Base-by-base conservation (phyloP, 257 asterid genomes). In the Plantago elongata region DNA sequence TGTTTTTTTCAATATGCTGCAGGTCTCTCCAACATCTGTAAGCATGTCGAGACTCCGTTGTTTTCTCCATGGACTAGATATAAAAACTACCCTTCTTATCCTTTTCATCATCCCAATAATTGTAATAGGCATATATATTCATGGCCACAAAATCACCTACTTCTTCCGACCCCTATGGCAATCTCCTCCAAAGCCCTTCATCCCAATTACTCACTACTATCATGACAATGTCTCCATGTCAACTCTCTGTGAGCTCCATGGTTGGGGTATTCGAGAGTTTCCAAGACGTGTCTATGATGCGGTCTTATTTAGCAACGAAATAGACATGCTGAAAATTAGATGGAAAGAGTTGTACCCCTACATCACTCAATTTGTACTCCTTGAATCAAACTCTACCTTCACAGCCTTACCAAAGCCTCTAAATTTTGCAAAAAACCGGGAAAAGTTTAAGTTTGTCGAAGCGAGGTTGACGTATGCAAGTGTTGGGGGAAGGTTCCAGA, bases 241-340 rank as follows among this genome's bases (percentile, higher is more conserved):
- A 65, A 71, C 62, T 29, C 80, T 75, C 42, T 75, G 80, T 65
- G 64, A 50, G 55, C 77, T 67, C 13, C 80, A 75, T 11, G 80
- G 80, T 13, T 75, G 80, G 80, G 67, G 70, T 51, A 38, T 67
- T 27, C 77, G 80, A 13, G 80, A 71, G 54, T 75, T 67, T 58
- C 80, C 79, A 3, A 62, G 79, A 60, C 79, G 79, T 9, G 79
- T 75, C 5, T 75, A 60, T 37, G 79, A 75, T 51, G 79, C 79
- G 2, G 79, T 75, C 22, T 58, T 75, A 30, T 75, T 75, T 63
- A 75, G 72, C 61, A 75, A 71, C 57, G 80, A 75, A 60, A 48
- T 75, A 3, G 80, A 75, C 69, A 71, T 75, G 74, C 77, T 75
- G 22, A 62, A 69, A 5, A 67, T 75, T 30, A 59, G 80, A 49